Conservation (phyloP, 441 rosid genomes). For the Gossypium davidsonii region DNA sequence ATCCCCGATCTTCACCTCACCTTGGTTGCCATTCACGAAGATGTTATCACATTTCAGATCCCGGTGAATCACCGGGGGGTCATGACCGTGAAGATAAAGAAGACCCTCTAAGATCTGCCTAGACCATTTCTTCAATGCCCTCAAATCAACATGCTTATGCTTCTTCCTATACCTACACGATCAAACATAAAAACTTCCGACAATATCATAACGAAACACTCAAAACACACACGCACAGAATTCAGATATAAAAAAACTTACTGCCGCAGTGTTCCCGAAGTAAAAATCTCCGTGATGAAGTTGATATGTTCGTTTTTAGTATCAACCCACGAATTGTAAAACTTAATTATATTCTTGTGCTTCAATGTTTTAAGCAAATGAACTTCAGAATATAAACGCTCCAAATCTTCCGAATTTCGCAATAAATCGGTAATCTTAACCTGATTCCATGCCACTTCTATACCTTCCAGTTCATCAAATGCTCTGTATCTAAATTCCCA, state of each 20-base stretch:
- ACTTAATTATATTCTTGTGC: constrained; percentile 64
- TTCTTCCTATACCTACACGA: constrained; percentile 50
- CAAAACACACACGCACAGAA: not conserved
- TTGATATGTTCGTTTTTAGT: constrained; percentile 44
- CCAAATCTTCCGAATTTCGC: constrained; percentile 48
- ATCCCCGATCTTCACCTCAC: constrained; percentile 70
- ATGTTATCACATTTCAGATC: constrained; percentile 71
- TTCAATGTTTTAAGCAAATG: constrained; percentile 62
- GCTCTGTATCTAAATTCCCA: constrained; percentile 48
- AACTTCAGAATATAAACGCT: constrained; percentile 61
- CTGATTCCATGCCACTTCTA: constrained; percentile 76
- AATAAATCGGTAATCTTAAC: constrained; percentile 42
- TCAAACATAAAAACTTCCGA: not conserved
- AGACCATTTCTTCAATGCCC: constrained; percentile 71
- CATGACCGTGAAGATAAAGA: constrained; percentile 57
- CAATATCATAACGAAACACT: not conserved
- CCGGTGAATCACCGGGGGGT: constrained; percentile 63
- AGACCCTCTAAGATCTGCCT: constrained; percentile 63
- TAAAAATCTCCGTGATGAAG: constrained; percentile 62
- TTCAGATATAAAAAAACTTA: constrained; percentile 19
- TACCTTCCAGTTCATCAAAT: constrained; percentile 62
- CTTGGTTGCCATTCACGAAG: constrained; percentile 69
- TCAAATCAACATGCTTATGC: constrained; percentile 58
- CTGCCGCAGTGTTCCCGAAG: constrained; percentile 61
- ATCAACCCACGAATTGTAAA: constrained; percentile 61